A percentile compares a stretch with the other conserved stretches of the same genome.
These are phyloP conservation scores for Rhodomyrtus psidioides DNA, from an alignment of 441 rosid species.

Conservation along the genomic window DNA sequence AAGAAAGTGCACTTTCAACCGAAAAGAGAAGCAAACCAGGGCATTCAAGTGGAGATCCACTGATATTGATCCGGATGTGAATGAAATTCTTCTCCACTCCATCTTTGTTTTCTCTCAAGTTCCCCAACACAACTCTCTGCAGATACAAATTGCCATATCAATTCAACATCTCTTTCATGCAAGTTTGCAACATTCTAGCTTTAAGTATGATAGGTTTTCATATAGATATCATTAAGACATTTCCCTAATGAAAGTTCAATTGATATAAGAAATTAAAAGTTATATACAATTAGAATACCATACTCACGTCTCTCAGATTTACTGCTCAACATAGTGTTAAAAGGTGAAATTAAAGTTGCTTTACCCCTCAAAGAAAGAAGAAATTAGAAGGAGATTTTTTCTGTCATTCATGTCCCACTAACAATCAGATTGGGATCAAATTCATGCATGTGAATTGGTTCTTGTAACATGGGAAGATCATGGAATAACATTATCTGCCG, in stretches of 20 bases:
- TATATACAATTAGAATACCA: background rate
- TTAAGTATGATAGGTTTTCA: background rate
- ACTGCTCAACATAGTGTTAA: background rate
- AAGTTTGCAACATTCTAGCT: background rate
- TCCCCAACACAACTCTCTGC: slow-evolving; percentile 61
- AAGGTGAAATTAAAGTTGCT: background rate
- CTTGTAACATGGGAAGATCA: background rate
- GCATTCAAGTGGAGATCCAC: slow-evolving; percentile 82
- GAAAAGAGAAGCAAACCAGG: slow-evolving; percentile 41
- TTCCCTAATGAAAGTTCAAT: background rate
- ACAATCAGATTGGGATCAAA: background rate
- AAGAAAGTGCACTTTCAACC: background rate
- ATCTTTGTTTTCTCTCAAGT: slow-evolving; percentile 37
- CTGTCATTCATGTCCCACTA: background rate
- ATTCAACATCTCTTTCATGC: background rate
- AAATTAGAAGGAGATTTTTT: background rate
- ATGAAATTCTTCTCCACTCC: slow-evolving; percentile 70
- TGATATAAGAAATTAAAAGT: background rate
- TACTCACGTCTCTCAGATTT: background rate
- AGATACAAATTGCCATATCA: background rate
- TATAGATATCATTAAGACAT: background rate
- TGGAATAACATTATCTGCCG: background rate
- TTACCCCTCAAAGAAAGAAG: background rate
- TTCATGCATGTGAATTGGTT: background rate
- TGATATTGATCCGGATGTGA: slow-evolving; percentile 71